Conservation (phyloP, 441 rosid species). For the Hypseocharis bilobata region DNA sequence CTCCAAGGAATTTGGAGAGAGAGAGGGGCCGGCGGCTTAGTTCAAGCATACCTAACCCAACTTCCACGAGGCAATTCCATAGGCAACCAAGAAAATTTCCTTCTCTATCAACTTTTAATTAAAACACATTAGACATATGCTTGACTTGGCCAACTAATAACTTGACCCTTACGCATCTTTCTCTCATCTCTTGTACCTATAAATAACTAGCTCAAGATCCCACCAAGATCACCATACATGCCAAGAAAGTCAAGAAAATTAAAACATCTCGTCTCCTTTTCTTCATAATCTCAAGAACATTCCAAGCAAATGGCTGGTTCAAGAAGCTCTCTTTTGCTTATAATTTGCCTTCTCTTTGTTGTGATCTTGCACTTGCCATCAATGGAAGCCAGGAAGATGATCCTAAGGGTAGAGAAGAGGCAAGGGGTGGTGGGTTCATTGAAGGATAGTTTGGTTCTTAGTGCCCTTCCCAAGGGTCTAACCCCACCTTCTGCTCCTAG, state of each 20-base stretch:
- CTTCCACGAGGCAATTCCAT: constrained; percentile 4
- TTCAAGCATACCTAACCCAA: constrained; percentile 5
- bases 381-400: constrained; percentile 9
- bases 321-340: background rate
- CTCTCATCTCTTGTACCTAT: background rate
- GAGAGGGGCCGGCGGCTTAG: constrained; percentile 13
- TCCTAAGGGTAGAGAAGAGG: no score
- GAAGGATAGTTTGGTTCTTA: constrained; percentile 3
- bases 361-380: background rate
- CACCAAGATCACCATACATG: background rate
- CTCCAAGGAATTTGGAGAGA: background rate
- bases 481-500: constrained; percentile 1
- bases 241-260: background rate
- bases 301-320: background rate
- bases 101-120: background rate
- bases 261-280: background rate
- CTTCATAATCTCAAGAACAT: background rate
- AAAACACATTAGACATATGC: background rate
- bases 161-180: background rate
- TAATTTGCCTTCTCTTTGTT: background rate
- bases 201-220: background rate
- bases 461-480: constrained; percentile 12
- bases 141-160: background rate
- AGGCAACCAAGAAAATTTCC: background rate
- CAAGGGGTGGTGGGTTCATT: background rate